A percentile compares a stretch with the other conserved stretches of the same genome.
These are phyloP conservation scores for Paramarasmius palmivorus DNA, from an alignment of 1,284 basidiomycete species.

Conservation along the genomic window DNA sequence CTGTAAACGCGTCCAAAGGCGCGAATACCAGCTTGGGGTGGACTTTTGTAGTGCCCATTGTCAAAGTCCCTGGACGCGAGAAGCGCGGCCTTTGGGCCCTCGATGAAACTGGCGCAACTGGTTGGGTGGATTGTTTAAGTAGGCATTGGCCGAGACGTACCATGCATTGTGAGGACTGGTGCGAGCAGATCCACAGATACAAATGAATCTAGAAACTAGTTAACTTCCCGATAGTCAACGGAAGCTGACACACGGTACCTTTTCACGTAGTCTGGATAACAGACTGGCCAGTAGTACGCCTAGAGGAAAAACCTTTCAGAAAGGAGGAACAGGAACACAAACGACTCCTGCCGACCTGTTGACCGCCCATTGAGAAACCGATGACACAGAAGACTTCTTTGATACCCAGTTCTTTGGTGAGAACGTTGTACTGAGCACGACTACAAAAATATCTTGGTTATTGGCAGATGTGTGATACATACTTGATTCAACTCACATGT, in stretches of 20 bases:
- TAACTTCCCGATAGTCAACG: not conserved
- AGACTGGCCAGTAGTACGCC: conserved; percentile 63
- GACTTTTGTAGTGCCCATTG: conserved; percentile 49
- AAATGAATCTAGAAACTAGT: conserved; percentile 41
- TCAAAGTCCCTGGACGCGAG: conserved; percentile 59
- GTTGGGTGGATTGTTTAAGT: not conserved
- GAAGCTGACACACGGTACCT: conserved; percentile 33
- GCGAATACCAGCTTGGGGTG: conserved; percentile 49
- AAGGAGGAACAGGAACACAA: too few relatives aligned
- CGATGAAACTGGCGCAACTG: conserved; percentile 46
- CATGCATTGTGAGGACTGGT: conserved; percentile 64
- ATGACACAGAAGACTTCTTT: conserved; percentile 50
- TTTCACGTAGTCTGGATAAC: conserved; percentile 60
- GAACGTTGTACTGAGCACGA: conserved; percentile 55
- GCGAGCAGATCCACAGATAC: conserved; percentile 58
- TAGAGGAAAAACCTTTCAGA: too few relatives aligned
- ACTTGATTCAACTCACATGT: not conserved
- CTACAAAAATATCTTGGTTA: conserved; percentile 28
- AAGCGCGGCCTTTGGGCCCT: conserved; percentile 59
- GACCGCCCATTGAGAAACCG: conserved; percentile 66
- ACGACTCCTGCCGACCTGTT: conserved; percentile 43
- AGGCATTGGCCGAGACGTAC: conserved; percentile 28
- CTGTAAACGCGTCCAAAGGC: conserved; percentile 60
- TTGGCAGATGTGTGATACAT: not conserved
- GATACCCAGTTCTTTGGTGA: conserved; percentile 49